Evolutionary conservation across 179 eudicot species (phyloP).

Genomic region (Monotropa hypopitys): DNA sequence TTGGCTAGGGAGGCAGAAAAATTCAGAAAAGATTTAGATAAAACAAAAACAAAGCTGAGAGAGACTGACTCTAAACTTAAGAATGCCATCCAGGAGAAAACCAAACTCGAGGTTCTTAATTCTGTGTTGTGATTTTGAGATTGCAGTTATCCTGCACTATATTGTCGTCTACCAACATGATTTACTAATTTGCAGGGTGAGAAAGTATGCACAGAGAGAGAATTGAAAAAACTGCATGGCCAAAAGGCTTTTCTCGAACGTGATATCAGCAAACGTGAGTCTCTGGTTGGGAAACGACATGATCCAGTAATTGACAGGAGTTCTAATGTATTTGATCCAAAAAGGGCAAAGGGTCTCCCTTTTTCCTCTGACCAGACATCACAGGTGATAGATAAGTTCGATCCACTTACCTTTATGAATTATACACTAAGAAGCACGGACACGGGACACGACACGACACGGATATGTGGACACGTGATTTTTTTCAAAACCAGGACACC

Average conservation of each 20-base stretch:
- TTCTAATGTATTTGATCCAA: slow-evolving; percentile 48
- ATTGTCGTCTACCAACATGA: background rate
- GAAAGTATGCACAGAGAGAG: slow-evolving; percentile 76
- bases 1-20: slow-evolving; percentile 77
- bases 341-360: slow-evolving; percentile 39
- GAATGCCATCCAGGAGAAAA: slow-evolving; percentile 84
- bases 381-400: slow-evolving; percentile 35
- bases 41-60: slow-evolving; percentile 61
- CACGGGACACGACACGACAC: no score
- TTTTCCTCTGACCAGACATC: slow-evolving; percentile 29
- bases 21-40: slow-evolving; percentile 85
- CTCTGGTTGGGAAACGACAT: slow-evolving; percentile 64
- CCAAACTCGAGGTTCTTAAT: slow-evolving; percentile 73
- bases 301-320: slow-evolving; percentile 55
- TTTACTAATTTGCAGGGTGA: slow-evolving; percentile 51
- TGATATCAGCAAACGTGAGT: slow-evolving; percentile 67
- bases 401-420: no score
- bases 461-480: no score
- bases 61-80: slow-evolving; percentile 77
- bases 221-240: slow-evolving; percentile 52
- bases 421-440: no score
- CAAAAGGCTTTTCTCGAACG: slow-evolving; percentile 86
- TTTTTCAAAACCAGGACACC: no score
- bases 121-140: background rate
- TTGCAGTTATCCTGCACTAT: background rate